Evolutionary conservation across 2,329 filamentous ascomycete genomes (phyloP).

Genomic region (Fonsecaea monophora): DNA sequence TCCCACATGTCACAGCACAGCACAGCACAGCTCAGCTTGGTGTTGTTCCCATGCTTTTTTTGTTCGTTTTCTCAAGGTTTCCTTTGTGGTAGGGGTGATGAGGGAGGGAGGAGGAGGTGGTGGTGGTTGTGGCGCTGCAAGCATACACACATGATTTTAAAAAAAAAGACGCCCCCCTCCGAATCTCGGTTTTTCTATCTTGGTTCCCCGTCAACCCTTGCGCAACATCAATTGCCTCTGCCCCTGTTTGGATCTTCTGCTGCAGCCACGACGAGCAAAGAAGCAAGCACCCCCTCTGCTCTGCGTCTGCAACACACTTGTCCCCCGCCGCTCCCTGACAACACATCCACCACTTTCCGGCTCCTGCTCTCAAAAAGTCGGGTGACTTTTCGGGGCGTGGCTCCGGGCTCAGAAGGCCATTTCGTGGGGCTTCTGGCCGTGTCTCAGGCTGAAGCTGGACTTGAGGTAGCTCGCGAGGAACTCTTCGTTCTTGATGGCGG

Average conservation of each 20-base stretch:
- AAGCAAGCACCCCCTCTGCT: not conserved
- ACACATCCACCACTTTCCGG: not conserved
- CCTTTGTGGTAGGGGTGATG: not conserved
- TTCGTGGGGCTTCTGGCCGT: conserved; percentile 99
- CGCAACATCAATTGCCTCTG: not conserved
- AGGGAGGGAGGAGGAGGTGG: no score
- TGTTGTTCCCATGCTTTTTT: not conserved
- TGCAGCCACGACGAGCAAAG: not conserved
- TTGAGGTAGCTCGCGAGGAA: conserved; percentile 91
- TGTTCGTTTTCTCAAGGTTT: not conserved
- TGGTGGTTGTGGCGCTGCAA: not conserved
- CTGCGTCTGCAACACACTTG: not conserved
- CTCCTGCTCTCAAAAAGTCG: not conserved
- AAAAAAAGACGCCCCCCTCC: not conserved
- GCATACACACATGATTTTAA: not conserved
- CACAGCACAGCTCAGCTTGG: not conserved
- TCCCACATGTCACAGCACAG: no score
- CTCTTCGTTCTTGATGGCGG: conserved; percentile 98
- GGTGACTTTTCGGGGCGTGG: not conserved
- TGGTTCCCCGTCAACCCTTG: not conserved
- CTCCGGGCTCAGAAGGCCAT: conserved; percentile 88
- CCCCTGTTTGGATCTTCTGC: not conserved
- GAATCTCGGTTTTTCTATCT: conserved; percentile 1
- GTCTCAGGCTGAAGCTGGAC: conserved; percentile 97
- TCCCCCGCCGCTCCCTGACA: not conserved